Evolutionary conservation across 495 filamentous ascomycete genomes (phyloP), one percentile per base, ranked within the genome.

Genomic region (Emericellopsis terricola): DNA sequence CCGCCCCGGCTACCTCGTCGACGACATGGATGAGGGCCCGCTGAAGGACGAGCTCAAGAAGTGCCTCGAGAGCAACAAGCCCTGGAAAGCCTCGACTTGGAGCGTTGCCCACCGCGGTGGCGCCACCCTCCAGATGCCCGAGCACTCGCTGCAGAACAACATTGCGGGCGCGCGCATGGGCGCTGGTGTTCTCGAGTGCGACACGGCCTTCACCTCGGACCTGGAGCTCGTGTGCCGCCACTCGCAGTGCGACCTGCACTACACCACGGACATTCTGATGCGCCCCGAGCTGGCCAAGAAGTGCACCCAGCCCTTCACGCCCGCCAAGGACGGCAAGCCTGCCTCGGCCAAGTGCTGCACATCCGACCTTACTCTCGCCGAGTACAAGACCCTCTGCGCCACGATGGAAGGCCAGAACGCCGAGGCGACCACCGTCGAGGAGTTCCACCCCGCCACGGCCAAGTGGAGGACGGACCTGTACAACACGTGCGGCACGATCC

Each of bases 171-270:
- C 62, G 0, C 51, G 70, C 17, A 69, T 69, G 67, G 72, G 71
- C n/a, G 71, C 72, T 1, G 71, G 71, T 15, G 61, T 76, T 40
- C 52, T 72, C 15, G 72, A 76, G 39, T 76, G 72, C 49, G 72
- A 76, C 45, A 71, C 73, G 7, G 53, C 61, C 8, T 76, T 76
- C 47, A 75, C 72, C 31, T 59, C 50, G 29, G 72, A 76, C 47
- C 55, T 53, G 18, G 42, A 67, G 45, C 65, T 76, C 34, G 70
- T 76, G 20, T 76, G 72, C 49, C 64, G 72, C 6, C 72, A 76
- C 44, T 58, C 60, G 13, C 66, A 69, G 28, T 76, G 72, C 50
- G 72, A 76, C 43, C 51, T 76, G 24, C 71, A 75, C 50, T 69
- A 60, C 1, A 76, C 72, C 9, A 73, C 72, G 41, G 68, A 76